phyloP scores from a whole-genome alignment of 106 monocot genomes.

The Alisma plantagoaquatica region DNA sequence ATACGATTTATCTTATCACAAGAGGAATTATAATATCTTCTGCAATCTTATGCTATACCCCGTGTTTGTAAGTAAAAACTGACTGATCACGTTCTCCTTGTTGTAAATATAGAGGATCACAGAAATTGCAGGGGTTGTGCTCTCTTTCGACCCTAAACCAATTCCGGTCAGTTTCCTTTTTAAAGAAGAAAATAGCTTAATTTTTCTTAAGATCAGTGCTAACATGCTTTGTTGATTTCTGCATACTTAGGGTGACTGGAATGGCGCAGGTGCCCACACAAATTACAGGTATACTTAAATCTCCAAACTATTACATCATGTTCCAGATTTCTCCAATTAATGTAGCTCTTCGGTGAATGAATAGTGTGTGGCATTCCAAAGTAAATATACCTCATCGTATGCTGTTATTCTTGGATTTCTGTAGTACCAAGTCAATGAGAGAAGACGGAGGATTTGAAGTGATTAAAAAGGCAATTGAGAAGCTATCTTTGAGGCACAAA shows the following conservation, averaged over 20 bases:
- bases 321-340: no score
- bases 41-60: no score
- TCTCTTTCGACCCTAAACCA: conserved; percentile 23
- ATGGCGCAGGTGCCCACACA: conserved; percentile 24
- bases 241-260: conserved; percentile 19
- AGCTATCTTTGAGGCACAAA: conserved; percentile 14
- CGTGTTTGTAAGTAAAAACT: no score
- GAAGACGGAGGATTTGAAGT: conserved; percentile 11
- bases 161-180: conserved; percentile 11
- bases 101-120: no score
- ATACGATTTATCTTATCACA: no score
- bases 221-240: neutral
- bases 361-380: no score
- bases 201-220: neutral
- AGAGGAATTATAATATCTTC: no score
- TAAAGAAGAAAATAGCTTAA: neutral
- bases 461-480: conserved; percentile 23
- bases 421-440: conserved; percentile 21
- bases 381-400: no score
- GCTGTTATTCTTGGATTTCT: neutral
- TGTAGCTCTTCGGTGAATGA: no score
- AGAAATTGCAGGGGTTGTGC: no score
- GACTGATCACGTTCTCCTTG: no score
- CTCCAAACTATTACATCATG: no score
- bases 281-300: conserved; percentile 30